These are phyloP conservation scores for Capsella bursapastoris DNA, from an alignment of 345 rosid species.

Conservation along the genomic window DNA sequence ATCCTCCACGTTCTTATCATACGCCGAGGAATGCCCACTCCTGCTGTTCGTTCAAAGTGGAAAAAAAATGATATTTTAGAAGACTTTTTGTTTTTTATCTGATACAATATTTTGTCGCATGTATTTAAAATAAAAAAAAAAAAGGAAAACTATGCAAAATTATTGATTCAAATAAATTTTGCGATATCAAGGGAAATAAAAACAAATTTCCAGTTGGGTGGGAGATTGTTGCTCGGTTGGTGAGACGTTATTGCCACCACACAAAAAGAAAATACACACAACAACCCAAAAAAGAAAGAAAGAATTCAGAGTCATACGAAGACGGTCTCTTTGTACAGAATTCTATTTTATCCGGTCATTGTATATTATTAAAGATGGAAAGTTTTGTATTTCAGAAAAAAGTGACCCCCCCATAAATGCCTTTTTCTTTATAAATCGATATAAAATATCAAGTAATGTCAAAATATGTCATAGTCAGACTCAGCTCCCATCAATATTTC, in stretches of 20 bases:
- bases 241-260: constrained; percentile 24
- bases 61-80: background rate
- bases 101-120: background rate
- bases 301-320: background rate
- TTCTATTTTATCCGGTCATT: background rate
- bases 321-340: background rate
- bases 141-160: background rate
- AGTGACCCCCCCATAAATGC: background rate
- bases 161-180: background rate
- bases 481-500: constrained; percentile 21
- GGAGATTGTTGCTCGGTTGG: constrained; percentile 30
- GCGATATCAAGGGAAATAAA: constrained; percentile 9
- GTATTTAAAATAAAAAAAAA: too few relatives aligned
- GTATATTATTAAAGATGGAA: constrained; percentile 15
- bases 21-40: constrained; percentile 59
- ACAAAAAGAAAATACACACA: background rate
- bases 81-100: background rate
- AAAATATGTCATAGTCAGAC: constrained; percentile 22
- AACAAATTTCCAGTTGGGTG: constrained; percentile 26
- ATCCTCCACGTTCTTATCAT: constrained; percentile 89
- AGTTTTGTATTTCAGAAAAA: constrained; percentile 10
- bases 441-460: constrained; percentile 24
- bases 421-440: background rate
- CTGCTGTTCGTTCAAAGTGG: constrained; percentile 42
- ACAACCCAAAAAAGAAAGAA: background rate